These are phyloP conservation scores for Moniliophthora roreri DNA, from an alignment of 1,284 basidiomycete species.

Conservation along the genomic window DNA sequence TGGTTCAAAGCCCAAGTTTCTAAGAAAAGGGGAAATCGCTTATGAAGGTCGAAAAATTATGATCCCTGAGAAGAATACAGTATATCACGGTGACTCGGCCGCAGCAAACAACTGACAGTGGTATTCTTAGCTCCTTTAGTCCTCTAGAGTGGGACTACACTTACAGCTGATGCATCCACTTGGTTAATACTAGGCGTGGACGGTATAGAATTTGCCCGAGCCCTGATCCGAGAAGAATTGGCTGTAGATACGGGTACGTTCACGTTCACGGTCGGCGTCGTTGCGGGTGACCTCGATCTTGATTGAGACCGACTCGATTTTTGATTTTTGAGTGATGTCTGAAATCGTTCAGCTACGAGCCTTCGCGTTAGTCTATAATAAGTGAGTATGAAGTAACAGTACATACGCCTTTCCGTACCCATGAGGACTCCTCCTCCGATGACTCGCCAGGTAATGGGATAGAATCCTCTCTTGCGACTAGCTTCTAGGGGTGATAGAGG, in stretches of 20 bases:
- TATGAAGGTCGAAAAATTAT: too few relatives aligned
- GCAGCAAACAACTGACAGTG: too few relatives aligned
- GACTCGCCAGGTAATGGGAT: slow-evolving; percentile 49
- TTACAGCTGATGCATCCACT: slow-evolving; percentile 1
- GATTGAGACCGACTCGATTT: neutral
- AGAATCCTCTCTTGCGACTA: slow-evolving; percentile 42
- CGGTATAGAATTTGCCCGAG: slow-evolving; percentile 12
- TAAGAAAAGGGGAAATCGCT: too few relatives aligned
- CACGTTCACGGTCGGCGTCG: neutral
- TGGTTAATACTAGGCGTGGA: slow-evolving; percentile 7
- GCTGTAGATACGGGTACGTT: neutral
- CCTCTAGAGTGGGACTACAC: neutral
- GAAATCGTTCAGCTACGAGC: neutral
- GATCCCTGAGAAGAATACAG: too few relatives aligned
- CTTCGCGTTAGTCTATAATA: too few relatives aligned
- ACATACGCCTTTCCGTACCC: slow-evolving; percentile 22
- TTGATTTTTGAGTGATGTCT: neutral
- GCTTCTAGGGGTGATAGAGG: slow-evolving; percentile 31
- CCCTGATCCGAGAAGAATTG: slow-evolving; percentile 1
- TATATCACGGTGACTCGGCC: too few relatives aligned
- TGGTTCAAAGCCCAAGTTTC: too few relatives aligned
- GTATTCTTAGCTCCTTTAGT: too few relatives aligned
- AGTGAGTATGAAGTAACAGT: neutral
- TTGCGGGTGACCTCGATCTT: neutral
- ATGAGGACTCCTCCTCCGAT: slow-evolving; percentile 52